Evolutionary conservation across 805 yeast species (phyloP).

Genomic region (Candida yuanshanica): DNA sequence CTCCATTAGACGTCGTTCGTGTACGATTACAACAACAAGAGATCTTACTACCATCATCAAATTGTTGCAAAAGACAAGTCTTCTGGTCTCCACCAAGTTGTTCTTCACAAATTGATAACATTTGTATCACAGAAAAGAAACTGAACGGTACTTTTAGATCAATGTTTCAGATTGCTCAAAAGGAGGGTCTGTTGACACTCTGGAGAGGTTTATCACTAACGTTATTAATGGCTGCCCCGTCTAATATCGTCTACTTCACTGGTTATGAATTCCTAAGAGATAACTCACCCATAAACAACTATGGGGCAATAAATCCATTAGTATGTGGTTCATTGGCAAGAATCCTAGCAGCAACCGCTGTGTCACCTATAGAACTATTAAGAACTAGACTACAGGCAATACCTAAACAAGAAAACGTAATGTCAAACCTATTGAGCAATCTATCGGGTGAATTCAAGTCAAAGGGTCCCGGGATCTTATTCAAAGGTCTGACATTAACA

Average conservation of each 20-base stretch:
- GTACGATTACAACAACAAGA: constrained; percentile 76
- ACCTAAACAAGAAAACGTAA: constrained; percentile 42
- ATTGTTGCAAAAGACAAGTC: constrained; percentile 33
- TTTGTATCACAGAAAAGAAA: constrained; percentile 27
- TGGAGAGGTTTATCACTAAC: constrained; percentile 90
- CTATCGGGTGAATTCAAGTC: constrained; percentile 42
- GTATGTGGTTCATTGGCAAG: constrained; percentile 85
- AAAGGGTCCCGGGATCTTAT: constrained; percentile 61
- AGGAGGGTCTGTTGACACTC: constrained; percentile 72
- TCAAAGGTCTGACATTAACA: constrained; percentile 82
- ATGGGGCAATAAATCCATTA: constrained; percentile 57
- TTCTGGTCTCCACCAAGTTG: constrained; percentile 28
- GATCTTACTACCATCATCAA: constrained; percentile 41
- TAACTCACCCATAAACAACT: constrained; percentile 47
- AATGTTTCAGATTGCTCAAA: constrained; percentile 51
- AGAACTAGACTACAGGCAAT: constrained; percentile 90
- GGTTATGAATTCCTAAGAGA: constrained; percentile 88
- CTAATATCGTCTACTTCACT: constrained; percentile 89
- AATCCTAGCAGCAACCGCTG: constrained; percentile 71
- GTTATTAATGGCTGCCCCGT: constrained; percentile 82
- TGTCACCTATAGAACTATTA: constrained; percentile 83
- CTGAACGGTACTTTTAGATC: constrained; percentile 74
- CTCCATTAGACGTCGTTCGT: constrained; percentile 79
- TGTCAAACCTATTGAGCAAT: constrained; percentile 47
- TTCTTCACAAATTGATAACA: constrained; percentile 13